Conservation (phyloP, 352 stramenopile species). For the Phytophthora europaea region DNA sequence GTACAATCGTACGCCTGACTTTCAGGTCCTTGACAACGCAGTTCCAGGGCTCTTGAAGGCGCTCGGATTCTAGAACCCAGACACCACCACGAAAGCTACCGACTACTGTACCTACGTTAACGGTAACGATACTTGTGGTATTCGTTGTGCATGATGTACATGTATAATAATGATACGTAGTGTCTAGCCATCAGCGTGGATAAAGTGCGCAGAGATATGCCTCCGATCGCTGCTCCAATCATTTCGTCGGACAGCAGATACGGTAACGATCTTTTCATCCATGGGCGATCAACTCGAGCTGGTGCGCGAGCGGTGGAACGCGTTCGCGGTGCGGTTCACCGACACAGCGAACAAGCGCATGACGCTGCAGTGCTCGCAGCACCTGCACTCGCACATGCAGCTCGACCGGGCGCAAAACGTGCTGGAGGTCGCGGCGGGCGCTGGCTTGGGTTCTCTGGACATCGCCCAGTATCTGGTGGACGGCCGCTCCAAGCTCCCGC, state of each 20-base stretch:
- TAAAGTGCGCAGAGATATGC: neutral
- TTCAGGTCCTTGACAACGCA: too few species aligned
- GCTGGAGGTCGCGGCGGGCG: conserved; percentile 61
- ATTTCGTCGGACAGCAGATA: neutral
- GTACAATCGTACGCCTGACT: neutral
- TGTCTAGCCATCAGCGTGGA: neutral
- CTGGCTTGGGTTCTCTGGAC: conserved; percentile 57
- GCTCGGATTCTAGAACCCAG: too few species aligned
- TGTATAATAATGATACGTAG: too few species aligned
- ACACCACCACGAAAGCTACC: too few species aligned
- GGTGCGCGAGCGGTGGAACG: conserved; percentile 45
- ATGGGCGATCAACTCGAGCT: conserved; percentile 12
- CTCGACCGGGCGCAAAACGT: conserved; percentile 48
- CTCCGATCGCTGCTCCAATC: neutral
- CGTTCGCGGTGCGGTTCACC: conserved; percentile 50
- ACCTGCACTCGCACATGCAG: conserved; percentile 65
- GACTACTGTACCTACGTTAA: too few species aligned
- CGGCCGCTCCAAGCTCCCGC: conserved; percentile 20
- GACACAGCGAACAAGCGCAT: conserved; percentile 61
- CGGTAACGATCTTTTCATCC: neutral
- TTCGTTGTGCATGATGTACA: too few species aligned
- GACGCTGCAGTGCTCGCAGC: conserved; percentile 53
- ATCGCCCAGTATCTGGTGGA: conserved; percentile 36
- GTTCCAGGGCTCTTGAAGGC: too few species aligned
- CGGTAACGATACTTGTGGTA: too few species aligned